Evolutionary conservation across 2,329 filamentous ascomycete genomes (phyloP).

Genomic region (Rhinocladiella similis): DNA sequence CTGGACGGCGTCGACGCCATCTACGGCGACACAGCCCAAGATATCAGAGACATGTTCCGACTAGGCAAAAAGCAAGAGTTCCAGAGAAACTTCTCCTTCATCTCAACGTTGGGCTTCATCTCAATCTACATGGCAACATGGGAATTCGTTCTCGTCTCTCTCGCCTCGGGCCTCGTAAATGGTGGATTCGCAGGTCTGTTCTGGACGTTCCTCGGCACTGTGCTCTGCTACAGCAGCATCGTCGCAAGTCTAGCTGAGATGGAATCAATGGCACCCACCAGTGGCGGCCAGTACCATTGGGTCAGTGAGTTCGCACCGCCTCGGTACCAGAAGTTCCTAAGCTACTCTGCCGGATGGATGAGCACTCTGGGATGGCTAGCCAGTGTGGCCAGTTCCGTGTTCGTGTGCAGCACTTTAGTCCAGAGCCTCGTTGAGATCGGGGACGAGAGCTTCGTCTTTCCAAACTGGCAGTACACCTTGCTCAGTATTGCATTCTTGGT

Average conservation of each 20-base stretch:
- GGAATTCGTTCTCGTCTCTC: conserved; percentile 31
- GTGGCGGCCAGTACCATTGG: conserved; percentile 42
- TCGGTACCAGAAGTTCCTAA: conserved; percentile 43
- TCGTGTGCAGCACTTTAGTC: conserved; percentile 38
- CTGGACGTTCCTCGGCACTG: conserved; percentile 43
- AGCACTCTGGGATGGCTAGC: conserved; percentile 39
- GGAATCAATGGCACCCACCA: conserved; percentile 36
- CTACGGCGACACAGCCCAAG: neutral
- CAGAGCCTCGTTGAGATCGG: conserved; percentile 38
- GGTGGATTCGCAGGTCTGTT: conserved; percentile 29
- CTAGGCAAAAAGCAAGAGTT: conserved; percentile 17
- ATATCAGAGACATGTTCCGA: conserved; percentile 6
- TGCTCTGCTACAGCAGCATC: conserved; percentile 66
- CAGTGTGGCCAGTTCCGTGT: conserved; percentile 35
- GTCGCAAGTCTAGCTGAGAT: conserved; percentile 63
- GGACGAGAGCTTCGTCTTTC: conserved; percentile 26
- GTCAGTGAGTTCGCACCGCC: conserved; percentile 47
- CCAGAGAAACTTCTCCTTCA: conserved; percentile 28
- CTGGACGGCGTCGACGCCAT: neutral
- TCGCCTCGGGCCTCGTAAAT: conserved; percentile 16
- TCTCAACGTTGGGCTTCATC: conserved; percentile 41
- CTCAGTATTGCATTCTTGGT: conserved; percentile 30
- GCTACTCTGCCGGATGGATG: conserved; percentile 45
- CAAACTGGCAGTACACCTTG: conserved; percentile 34
- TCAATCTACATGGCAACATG: conserved; percentile 40